phyloP scores from a whole-genome alignment of 768 basidiomycete species.

The Lentinula edodes region DNA sequence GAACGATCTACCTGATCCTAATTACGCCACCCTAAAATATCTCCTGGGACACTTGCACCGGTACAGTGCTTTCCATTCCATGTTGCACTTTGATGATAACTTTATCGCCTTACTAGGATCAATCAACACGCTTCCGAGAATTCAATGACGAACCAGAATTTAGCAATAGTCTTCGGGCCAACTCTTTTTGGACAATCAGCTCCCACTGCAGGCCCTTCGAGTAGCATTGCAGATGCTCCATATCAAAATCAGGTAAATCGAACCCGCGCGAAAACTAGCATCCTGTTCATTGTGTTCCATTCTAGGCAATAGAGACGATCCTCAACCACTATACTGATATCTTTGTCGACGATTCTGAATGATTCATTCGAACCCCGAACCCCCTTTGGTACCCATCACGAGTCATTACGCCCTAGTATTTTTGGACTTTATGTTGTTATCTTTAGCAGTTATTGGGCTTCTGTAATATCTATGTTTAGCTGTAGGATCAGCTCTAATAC shows the following conservation, averaged over 20 bases:
- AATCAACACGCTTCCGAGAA: constrained; percentile 71
- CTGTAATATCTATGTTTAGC: not conserved
- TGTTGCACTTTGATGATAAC: constrained; percentile 1
- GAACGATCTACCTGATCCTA: constrained; percentile 97
- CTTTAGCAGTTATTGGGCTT: constrained; percentile 8
- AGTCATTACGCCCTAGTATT: constrained; percentile 1
- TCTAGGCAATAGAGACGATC: constrained; percentile 79
- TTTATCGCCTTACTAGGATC: constrained; percentile 46
- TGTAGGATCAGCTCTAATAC: not conserved
- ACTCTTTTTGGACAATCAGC: constrained; percentile 81
- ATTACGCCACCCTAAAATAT: constrained; percentile 95
- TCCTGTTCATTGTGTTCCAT: constrained; percentile 7
- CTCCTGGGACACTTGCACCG: constrained; percentile 91
- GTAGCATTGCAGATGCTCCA: constrained; percentile 59
- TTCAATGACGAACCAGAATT: constrained; percentile 89
- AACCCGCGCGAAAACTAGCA: not conserved
- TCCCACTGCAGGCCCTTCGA: constrained; percentile 32
- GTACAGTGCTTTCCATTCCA: constrained; percentile 30
- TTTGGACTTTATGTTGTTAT: constrained; percentile 9
- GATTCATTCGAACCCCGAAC: constrained; percentile 6
- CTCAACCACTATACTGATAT: constrained; percentile 40
- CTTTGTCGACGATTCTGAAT: constrained; percentile 85
- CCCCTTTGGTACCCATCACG: constrained; percentile 2
- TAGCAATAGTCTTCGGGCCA: constrained; percentile 98
- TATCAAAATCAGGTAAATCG: constrained; percentile 62